Percentiles rank a stretch among this genome's conserved stretches.
Conservation (phyloP, 768 basidiomycete genomes). For the Pulveroboletus frians region DNA sequence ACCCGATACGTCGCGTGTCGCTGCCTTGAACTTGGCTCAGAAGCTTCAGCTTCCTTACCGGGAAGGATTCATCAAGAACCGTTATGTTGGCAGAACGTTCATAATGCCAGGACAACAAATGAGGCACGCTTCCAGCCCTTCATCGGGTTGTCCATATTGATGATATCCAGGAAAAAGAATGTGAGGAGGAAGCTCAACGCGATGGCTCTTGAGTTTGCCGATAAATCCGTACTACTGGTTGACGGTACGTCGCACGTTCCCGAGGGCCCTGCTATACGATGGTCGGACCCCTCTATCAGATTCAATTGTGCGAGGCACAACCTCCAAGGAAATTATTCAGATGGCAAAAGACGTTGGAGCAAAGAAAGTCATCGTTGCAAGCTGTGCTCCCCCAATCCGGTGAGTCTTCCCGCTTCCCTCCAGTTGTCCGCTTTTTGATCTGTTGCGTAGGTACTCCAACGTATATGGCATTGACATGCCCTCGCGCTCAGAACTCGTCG, state of each 20-base stretch:
- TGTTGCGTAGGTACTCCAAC: conserved; percentile 63
- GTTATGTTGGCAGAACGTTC: conserved; percentile 96
- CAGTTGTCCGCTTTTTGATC: conserved; percentile 1
- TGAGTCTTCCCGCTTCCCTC: conserved; percentile 26
- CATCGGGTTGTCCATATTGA: conserved; percentile 1
- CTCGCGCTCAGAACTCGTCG: conserved; percentile 88
- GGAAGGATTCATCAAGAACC: conserved; percentile 98
- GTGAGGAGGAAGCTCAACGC: conserved; percentile 94
- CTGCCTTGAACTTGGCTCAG: conserved; percentile 93
- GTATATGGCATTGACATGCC: conserved; percentile 99
- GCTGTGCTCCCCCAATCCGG: conserved; percentile 96
- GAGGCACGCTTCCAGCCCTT: conserved; percentile 45
- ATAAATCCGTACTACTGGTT: conserved; percentile 90
- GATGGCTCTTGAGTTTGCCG: conserved; percentile 94
- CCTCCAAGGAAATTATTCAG: conserved; percentile 96
- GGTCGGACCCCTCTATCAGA: conserved; percentile 43
- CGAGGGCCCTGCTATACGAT: neutral
- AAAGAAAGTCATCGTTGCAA: conserved; percentile 91
- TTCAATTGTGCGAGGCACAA: conserved; percentile 97
- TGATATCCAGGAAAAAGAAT: conserved; percentile 68
- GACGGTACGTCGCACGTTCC: conserved; percentile 57
- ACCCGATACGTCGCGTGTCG: conserved; percentile 94
- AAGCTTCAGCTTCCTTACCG: conserved; percentile 85
- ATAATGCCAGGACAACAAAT: conserved; percentile 99
- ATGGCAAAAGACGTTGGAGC: conserved; percentile 99